Evolutionary conservation across 2,329 filamentous ascomycete genomes (phyloP).

Genomic region (Fusarium sp.): DNA sequence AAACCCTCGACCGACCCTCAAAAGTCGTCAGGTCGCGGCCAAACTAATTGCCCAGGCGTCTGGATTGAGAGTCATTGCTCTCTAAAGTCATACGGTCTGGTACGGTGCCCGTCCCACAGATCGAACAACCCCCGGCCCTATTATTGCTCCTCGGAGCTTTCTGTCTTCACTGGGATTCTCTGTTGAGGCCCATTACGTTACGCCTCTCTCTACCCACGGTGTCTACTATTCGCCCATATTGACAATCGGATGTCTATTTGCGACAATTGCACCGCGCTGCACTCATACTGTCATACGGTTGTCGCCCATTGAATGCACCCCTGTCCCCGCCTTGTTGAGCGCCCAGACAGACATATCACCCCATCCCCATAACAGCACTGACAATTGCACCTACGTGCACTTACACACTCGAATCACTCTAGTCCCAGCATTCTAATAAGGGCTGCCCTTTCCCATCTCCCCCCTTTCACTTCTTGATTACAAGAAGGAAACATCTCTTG

Average conservation of each 20-base stretch:
- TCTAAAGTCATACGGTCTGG: constrained; percentile 50
- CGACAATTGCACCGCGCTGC: constrained; percentile 41
- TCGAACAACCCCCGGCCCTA: constrained; percentile 39
- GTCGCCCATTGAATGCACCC: constrained; percentile 43
- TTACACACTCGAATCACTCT: constrained; percentile 36
- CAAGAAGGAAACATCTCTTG: constrained; percentile 12
- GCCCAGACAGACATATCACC: constrained; percentile 44
- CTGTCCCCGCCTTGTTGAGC: constrained; percentile 35
- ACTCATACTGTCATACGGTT: constrained; percentile 47
- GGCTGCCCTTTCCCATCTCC: constrained; percentile 5
- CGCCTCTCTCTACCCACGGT: constrained; percentile 36
- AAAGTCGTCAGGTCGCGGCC: constrained; percentile 48
- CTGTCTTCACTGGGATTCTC: constrained; percentile 32
- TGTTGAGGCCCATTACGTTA: constrained; percentile 40
- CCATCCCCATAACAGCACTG: constrained; percentile 38
- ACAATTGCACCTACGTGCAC: constrained; percentile 36
- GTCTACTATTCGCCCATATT: constrained; percentile 41
- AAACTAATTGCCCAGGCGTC: constrained; percentile 38
- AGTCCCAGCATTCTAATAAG: constrained; percentile 36
- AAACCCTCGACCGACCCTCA: constrained; percentile 35
- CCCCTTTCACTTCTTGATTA: constrained; percentile 4
- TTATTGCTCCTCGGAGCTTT: constrained; percentile 28
- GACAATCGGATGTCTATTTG: constrained; percentile 40
- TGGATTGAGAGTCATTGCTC: constrained; percentile 43
- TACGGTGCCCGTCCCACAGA: constrained; percentile 49